Evolutionary conservation across 306 rosid species (phyloP), one percentile per base, ranked within the genome.

Genomic region (Dalbergia cultrata): DNA sequence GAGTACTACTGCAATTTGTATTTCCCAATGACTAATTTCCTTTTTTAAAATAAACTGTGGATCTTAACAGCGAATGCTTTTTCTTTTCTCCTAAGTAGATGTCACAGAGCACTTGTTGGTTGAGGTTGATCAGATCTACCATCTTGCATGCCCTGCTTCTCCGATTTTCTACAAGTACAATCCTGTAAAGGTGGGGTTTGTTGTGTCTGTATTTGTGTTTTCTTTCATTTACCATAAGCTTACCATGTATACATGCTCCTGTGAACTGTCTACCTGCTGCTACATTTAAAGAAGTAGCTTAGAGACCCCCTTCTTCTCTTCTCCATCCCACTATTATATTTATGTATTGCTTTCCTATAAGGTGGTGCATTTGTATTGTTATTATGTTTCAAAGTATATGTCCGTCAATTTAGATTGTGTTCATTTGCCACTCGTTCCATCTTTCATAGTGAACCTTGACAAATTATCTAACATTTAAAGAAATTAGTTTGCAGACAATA

Each of bases 81-180:
- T 8, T 73, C 64, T 58, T 52, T 56, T 61, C 31, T 57, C 13
- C 65, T 14, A 16, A 77, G 57, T 73, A 94, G 98, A 94, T 80
- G 97, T 94, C 49, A 94, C 98, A 0, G 97, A 94, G 85, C 87
- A 92, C 60, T 82, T 94, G 86, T 82, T 92, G 92, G 70, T 92
- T 13, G 98, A 94, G 86, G 98, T 94, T 75, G 98, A 94, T 85
- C 98, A 79, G 82, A 94, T 94, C 72, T 92, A 94, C 88, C 98
- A 94, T 84, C 98, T 94, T 82, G 98, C n/a, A n/a, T n/a, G n/a
- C n/a, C n/a, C n/a, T n/a, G n/a, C n/a, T n/a, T n/a, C n/a, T n/a
- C n/a, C n/a, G 98, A 94, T 94, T 74, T 94, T 94, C 91, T 94
- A 94, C 83, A 92, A 94, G 79, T 90, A 94, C 86, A 94, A 94